Base-by-base conservation (phyloP, 352 stramenopile genomes). In the Globisporangium sylvaticum region DNA sequence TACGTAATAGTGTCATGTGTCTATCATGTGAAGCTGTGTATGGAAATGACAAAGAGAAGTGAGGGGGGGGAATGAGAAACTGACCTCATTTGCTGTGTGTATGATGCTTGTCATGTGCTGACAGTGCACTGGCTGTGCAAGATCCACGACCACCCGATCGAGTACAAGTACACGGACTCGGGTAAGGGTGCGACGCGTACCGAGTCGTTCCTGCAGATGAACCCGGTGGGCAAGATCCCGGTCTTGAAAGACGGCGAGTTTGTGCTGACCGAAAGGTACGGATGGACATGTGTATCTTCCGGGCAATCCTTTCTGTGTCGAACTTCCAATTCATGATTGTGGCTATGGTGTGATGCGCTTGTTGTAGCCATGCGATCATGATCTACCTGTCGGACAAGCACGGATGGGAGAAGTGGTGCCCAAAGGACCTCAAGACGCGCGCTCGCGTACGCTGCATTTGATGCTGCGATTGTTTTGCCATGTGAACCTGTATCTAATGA, bases 41-140 rank as follows among this genome's bases (percentile, higher is more conserved):
- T 57, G 24, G 25, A 22, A 22, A 57, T 15, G 34, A 42, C 34
- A 14, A 18, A 42, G 12, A 42, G 0, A 42, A 42, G 2, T 9
- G 0, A 18, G 34, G 12, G 4, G 9, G 34, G 34, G 12, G 4
- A 34, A 22, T 25, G 25, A 24, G 12, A 12, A 1, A 57, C 52
- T 58, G 27, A 58, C 18, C 34, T 29, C 22, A 7, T 15, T 15
- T 58, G 14, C 27, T 58, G 27, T 25, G 5, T 9, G 2, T 8
- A n/a, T 12, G 52, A 24, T 65, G 60, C 9, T 55, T 18, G 50
- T 14, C 61, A 24, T 44, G 18, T 29, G 58, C 24, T 34, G 57
- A 57, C 27, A 92, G 84, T 90, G 12, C 62, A 73, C 62, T 92
- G 84, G 84, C 76, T 92, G 24, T 90, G 81, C 74, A 85, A 89